Evolutionary conservation across 2,329 filamentous ascomycete genomes (phyloP), one percentile per base, ranked within the genome.

Genomic region (Orbilia brochopaga): DNA sequence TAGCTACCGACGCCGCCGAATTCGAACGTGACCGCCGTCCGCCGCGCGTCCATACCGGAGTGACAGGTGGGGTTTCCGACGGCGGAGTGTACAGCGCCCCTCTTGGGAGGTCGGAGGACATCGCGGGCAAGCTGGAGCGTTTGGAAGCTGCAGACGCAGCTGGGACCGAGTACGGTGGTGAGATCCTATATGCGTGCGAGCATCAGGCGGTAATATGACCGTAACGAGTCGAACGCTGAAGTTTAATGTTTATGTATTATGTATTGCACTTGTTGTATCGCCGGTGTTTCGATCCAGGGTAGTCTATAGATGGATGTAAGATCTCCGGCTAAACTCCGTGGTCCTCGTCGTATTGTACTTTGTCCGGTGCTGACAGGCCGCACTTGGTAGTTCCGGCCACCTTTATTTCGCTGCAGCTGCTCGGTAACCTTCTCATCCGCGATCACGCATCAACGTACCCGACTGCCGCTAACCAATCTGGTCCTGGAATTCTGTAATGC

Each of bases 21-120:
- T 51, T 67, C 2, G 59, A 63, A 2, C 63, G 46, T 8, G 67
- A 57, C 2, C 57, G 70, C 5, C 59, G 50, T 17, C 69, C 60
- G 15, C 32, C 42, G 10, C 64, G 62, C 10, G 61, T 61, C 75
- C 75, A 76, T 27, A 69, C 69, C 11, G 73, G 74, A 10, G 44
- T 40, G 44, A 54, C 52, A 10, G 74, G 59, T 21, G 74, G 74
- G 15, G 72, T 66, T 10, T 63, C 59, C 30, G 64, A 56, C 8
- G 75, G 63, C 1, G 75, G 75, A 15, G 75, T 69, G 69, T 77
- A 77, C 11, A 77, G 64, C 23, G 69, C 74, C 30, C 75, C 70
- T 21, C 65, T 27, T 13, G 65, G 58, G 27, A 69, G 65, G 51
- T 69, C 65, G 51, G 52, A 27, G 19, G 65, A 57, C 65, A 62